Conservation (phyloP, 257 asterid species). For the Plantago elongata region DNA sequence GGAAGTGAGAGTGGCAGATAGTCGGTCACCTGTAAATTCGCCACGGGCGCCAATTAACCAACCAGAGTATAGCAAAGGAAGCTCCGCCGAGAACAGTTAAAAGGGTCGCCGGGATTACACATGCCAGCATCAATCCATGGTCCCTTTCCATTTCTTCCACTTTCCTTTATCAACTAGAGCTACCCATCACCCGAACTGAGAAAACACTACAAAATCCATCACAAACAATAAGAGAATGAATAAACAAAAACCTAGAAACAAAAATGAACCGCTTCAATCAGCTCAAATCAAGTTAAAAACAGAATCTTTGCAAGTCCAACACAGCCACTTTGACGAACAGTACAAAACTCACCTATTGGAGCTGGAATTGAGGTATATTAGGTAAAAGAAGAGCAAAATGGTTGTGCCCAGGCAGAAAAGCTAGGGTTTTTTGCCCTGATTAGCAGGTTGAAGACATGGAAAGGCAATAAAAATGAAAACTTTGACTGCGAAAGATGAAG, state of each 20-base stretch:
- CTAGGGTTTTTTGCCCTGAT: constrained; percentile 48
- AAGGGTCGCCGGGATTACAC: constrained; percentile 80
- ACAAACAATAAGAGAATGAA: neutral
- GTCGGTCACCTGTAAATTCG: constrained; percentile 74
- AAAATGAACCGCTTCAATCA: neutral
- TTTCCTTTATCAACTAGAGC: constrained; percentile 33
- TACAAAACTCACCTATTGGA: constrained; percentile 28
- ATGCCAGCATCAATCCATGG: constrained; percentile 71
- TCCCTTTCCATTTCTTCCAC: constrained; percentile 69
- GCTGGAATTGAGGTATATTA: constrained; percentile 39
- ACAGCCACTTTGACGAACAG: neutral
- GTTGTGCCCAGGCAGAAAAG: constrained; percentile 19
- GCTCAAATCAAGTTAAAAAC: too few relatives aligned
- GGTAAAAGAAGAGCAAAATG: constrained; percentile 22
- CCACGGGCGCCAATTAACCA: constrained; percentile 99
- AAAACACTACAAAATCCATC: neutral
- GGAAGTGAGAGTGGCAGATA: neutral
- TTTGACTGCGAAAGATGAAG: constrained; percentile 22
- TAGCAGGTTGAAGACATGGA: constrained; percentile 30
- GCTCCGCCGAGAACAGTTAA: constrained; percentile 69
- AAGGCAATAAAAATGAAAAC: constrained; percentile 18
- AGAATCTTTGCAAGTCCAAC: too few relatives aligned
- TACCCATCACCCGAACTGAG: neutral
- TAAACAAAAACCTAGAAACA: constrained; percentile 3
- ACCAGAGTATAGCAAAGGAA: constrained; percentile 90